Base-by-base conservation (phyloP, 768 basidiomycete genomes). In the Boletus patriciae region DNA sequence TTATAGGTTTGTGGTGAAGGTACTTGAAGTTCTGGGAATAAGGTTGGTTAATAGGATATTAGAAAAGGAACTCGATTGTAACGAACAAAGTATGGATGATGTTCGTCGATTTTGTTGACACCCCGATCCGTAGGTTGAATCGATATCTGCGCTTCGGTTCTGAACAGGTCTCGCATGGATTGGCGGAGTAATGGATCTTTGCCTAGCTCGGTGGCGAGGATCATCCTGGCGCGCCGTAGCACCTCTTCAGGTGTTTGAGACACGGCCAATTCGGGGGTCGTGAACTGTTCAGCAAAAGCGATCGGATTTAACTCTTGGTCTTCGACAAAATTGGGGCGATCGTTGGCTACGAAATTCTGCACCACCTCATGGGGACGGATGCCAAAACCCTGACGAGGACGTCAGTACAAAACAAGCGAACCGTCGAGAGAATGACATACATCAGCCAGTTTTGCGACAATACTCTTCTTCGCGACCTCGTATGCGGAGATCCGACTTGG, bases 61-160 rank as follows among this genome's bases (percentile, higher is more conserved):
- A 49, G 38, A 52, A 27, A 33, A 41, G 46, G 2, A 13, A 50
- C 46, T 25, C 46, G 13, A 29, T 13, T 29, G 43, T 16, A 29
- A 78, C 88, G 54, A 69, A 90, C 89, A 59, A 79, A 90, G 69
- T 86, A 88, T 4, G 80, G 80, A 71, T 89, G 84, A 54, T 83
- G 80, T 60, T 90, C 86, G 57, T 86, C 84, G 40, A 92, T 90
- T 69, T 92, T 92, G 16, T 76, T 73, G 43, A 84, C 74, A 21
- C 97, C 97, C 46, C 88, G 83, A 50, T 96, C 94, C 1, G 96
- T 98, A 0, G 96, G 94, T 46, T 80, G 78, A 16, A 95, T 86
- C 21, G 88, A 86, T 33, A 98, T 77, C 19, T 83, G 78, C 3
- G 88, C 96, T 59, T 87, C 83, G 13, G 79, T 77, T 66, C 82